Conservation (phyloP, 129 eudicot genomes). For the Smallanthus sonchifolius region DNA sequence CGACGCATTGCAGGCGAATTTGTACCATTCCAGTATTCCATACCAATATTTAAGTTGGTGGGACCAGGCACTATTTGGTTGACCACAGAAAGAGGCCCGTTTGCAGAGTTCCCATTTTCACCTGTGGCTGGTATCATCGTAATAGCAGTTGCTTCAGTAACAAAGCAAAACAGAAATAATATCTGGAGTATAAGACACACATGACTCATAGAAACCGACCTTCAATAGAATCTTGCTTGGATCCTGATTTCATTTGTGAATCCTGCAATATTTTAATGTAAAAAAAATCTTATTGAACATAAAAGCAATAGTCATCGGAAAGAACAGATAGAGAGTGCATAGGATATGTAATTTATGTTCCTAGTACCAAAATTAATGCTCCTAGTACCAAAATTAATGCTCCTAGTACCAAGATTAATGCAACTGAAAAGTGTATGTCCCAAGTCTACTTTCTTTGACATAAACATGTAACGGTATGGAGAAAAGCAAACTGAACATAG, state of each 20-base stretch:
- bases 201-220: conserved; percentile 36
- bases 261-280: conserved; percentile 42
- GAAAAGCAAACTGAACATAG: background rate
- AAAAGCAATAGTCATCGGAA: background rate
- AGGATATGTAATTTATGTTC: background rate
- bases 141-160: conserved; percentile 12
- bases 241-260: conserved; percentile 72
- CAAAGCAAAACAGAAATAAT: background rate
- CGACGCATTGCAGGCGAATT: conserved; percentile 63
- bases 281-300: background rate
- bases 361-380: background rate
- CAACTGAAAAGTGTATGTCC: background rate
- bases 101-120: conserved; percentile 70
- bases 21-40: conserved; percentile 88
- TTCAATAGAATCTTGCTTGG: conserved; percentile 68
- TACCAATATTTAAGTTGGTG: conserved; percentile 85
- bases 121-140: conserved; percentile 40
- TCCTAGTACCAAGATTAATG: background rate
- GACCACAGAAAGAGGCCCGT: conserved; percentile 59
- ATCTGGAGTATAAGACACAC: background rate
- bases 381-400: background rate
- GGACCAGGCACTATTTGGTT: conserved; percentile 74
- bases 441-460: background rate
- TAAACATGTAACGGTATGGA: background rate
- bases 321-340: background rate